Conservation (phyloP, 257 asterid species). For the Lantana camara region DNA sequence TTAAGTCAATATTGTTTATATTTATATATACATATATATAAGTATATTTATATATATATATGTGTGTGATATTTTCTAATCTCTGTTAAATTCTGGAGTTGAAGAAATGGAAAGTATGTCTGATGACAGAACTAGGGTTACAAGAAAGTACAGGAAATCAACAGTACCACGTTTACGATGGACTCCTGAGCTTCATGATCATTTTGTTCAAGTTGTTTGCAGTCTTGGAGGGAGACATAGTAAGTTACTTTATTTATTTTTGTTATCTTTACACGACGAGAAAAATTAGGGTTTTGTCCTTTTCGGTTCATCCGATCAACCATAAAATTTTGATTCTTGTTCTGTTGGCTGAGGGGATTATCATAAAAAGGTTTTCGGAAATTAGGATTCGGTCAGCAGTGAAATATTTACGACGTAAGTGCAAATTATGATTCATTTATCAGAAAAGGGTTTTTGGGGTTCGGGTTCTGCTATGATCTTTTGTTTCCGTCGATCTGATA, state of each 20-base stretch:
- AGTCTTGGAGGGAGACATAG: constrained; percentile 49
- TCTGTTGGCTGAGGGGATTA: too few species aligned
- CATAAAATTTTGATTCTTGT: neutral
- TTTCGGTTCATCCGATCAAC: neutral
- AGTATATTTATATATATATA: neutral
- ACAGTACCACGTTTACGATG: constrained; percentile 42
- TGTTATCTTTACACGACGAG: neutral
- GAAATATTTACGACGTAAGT: too few species aligned
- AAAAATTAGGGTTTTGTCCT: neutral
- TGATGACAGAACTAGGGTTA: constrained; percentile 26
- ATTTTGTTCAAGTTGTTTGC: constrained; percentile 42
- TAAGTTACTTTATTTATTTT: constrained; percentile 2
- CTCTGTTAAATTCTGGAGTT: too few species aligned
- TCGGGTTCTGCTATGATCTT: too few species aligned
- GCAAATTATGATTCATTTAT: too few species aligned
- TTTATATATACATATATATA: neutral
- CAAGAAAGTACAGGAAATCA: constrained; percentile 42
- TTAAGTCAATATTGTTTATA: neutral
- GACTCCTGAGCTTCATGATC: constrained; percentile 52
- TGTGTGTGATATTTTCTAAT: neutral
- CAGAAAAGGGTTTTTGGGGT: too few species aligned
- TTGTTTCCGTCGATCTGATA: too few species aligned
- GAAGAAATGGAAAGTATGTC: constrained; percentile 16
- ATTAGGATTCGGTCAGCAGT: too few species aligned
- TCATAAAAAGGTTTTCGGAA: too few species aligned